Evolutionary conservation across 2,329 filamentous ascomycete genomes (phyloP), one percentile per base, ranked within the genome.

Genomic region (Didymella glomerata): DNA sequence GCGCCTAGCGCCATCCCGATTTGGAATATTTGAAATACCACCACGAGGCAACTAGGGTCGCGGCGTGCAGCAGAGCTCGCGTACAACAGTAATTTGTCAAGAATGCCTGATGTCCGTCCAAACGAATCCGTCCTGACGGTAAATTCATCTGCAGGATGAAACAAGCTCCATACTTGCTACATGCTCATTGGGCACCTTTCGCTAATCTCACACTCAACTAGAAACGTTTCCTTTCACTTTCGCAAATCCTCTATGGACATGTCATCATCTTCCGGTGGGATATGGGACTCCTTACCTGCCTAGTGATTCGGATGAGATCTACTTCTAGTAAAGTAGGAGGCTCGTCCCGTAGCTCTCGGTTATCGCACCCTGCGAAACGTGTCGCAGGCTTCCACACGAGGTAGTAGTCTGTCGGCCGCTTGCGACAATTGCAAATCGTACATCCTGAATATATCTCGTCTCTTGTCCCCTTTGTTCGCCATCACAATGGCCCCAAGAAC

Each of bases 1-100:
- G 51, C 47, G 51, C 61, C 67, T 41, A 69, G 68, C 67, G 65
- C 53, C 52, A 54, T 61, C 57, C 45, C 60, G 49, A 57, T 22
- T 62, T 30, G 45, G 48, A 44, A 61, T 48, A 73, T 73, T 73
- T 73, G 63, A 66, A 74, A 74, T 74, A 68, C 66, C 22, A 62
- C 61, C 50, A 68, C 60, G 46, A 50, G 41, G 32, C 50, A 24
- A 13, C 56, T 48, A 50, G 56, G 49, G 40, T 47, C 32, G 41
- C 24, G 40, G 49, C 49, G 28, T 50, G 38, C 24, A 20, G 18
- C 38, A 41, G 32, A 50, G 46, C 55, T 59, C 38, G 46, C 50
- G 47, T 51, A 30, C 14, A 51, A 45, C 50, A 25, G 57, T 24
- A 46, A 69, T 69, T 69, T 67, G 67, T 69, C 67, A 69, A 63